Evolutionary conservation across 1,284 basidiomycete genomes (phyloP), one percentile per base, ranked within the genome.

Genomic region (Ganoderma leucocontextum): DNA sequence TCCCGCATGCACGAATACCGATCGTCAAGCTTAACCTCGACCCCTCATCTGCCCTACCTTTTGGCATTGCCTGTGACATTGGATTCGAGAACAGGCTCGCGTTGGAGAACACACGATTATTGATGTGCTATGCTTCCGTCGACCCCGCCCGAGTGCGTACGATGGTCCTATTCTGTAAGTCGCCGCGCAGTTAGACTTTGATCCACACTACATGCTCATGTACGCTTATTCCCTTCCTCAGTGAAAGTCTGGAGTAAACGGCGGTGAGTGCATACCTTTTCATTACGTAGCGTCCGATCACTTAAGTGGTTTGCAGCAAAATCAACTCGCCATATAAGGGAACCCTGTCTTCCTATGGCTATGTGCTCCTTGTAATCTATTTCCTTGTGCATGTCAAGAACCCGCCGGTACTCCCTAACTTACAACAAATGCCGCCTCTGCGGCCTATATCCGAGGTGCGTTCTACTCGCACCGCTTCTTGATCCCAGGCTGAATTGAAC

Each of bases 171-270:
- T 99, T 99, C 83, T 89, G 95, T 97, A 79, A 85, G 94, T 89
- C 68, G 70, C 4, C 19, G 7, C 41, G 47, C 59, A 59, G 19
- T 35, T 29, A 61, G 42, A 15, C 42, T 47, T 53, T 38, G 44
- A 29, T 17, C 19, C 36, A 17, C 58, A 7, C 53, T 29, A 52
- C 66, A 60, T 42, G 41, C 36, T 64, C 10, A 67, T 66, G 19
- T 38, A 12, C 35, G 19, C 33, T 33, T 55, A 15, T 60, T 25
- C 13, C 4, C 10, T 41, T 25, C 38, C 38, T 61, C 74, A 97
- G 95, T 99, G 78, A 99, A 99, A 86, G 96, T 99, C 41, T 99
- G 97, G 97, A 95, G 95, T 77, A 99, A 99, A 84, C 88, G 97
- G 79, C 89, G 95, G 93, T 92, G 63, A 63, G 85, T 77, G 9